phyloP scores from a whole-genome alignment of 2,329 filamentous ascomycete genomes.

The Aspergillus floridensis region DNA sequence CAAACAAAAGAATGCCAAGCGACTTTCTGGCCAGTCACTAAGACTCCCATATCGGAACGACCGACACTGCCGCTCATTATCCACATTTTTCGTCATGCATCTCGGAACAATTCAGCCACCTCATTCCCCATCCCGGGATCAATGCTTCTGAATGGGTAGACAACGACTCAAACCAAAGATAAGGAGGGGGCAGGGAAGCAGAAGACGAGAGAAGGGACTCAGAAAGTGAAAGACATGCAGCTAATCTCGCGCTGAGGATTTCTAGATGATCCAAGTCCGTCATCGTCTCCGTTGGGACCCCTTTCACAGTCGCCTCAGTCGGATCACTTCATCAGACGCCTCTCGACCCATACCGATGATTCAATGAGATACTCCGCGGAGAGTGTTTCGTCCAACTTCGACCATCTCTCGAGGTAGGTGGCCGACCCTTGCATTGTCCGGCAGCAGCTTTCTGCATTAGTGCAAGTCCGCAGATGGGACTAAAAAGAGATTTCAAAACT shows the following conservation, averaged over 20 bases:
- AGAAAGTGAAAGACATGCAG: conserved; percentile 1
- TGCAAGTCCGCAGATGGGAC: conserved; percentile 7
- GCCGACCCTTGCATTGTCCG: conserved; percentile 18
- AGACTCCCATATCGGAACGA: background rate
- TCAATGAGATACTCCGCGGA: conserved; percentile 75
- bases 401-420: conserved; percentile 71
- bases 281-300: conserved; percentile 38
- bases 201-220: background rate
- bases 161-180: background rate
- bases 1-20: background rate
- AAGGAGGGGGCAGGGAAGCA: background rate
- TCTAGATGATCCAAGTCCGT: conserved; percentile 40
- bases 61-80: conserved; percentile 1
- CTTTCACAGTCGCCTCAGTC: conserved; percentile 37
- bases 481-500: conserved; percentile 17
- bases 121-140: conserved; percentile 8
- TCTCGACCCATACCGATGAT: conserved; percentile 53
- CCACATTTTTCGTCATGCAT: conserved; percentile 10
- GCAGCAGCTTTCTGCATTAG: background rate
- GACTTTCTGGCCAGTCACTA: background rate
- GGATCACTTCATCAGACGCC: conserved; percentile 45
- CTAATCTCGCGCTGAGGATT: conserved; percentile 15
- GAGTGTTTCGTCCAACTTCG: conserved; percentile 64
- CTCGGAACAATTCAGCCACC: conserved; percentile 11
- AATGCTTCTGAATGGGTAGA: conserved; percentile 4